Evolutionary conservation across 306 rosid species (phyloP).

Genomic region (Glycine tomentella): DNA sequence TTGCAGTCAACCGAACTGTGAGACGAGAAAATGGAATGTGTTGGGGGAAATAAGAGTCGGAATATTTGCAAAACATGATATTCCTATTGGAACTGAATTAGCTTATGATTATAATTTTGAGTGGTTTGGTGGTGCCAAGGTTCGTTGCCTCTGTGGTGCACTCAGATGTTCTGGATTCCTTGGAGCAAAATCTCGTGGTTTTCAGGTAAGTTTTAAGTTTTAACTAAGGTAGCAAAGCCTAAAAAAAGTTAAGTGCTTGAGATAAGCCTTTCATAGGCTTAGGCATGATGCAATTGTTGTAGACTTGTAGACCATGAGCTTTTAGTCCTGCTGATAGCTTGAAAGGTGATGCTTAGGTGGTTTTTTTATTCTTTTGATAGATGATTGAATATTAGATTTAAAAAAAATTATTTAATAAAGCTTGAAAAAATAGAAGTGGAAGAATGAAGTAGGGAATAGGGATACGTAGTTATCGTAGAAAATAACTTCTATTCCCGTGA

Average conservation of each 20-base stretch:
- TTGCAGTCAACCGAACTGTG: constrained; percentile 94
- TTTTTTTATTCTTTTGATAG: too few species aligned
- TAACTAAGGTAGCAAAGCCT: neutral
- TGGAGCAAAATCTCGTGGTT: constrained; percentile 98
- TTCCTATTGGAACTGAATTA: constrained; percentile 82
- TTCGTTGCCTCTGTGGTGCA: constrained; percentile 97
- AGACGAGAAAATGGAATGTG: constrained; percentile 97
- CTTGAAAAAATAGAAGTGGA: too few species aligned
- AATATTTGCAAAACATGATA: constrained; percentile 91
- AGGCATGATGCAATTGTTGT: too few species aligned
- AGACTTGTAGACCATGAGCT: too few species aligned
- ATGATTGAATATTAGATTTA: too few species aligned
- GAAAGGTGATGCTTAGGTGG: too few species aligned
- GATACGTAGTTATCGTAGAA: neutral
- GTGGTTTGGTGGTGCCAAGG: constrained; percentile 98
- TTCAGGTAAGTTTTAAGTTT: constrained; percentile 62
- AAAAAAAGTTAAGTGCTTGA: too few species aligned
- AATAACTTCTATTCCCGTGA: neutral
- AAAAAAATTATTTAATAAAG: too few species aligned
- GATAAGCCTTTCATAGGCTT: too few species aligned
- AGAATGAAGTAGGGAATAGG: too few species aligned
- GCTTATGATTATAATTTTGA: constrained; percentile 95
- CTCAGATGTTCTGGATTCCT: constrained; percentile 88
- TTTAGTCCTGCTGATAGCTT: too few species aligned
- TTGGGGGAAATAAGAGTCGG: constrained; percentile 97